Evolutionary conservation across 345 rosid species (phyloP), one percentile per base, ranked within the genome.

Genomic region (Rhodamnia argentea): DNA sequence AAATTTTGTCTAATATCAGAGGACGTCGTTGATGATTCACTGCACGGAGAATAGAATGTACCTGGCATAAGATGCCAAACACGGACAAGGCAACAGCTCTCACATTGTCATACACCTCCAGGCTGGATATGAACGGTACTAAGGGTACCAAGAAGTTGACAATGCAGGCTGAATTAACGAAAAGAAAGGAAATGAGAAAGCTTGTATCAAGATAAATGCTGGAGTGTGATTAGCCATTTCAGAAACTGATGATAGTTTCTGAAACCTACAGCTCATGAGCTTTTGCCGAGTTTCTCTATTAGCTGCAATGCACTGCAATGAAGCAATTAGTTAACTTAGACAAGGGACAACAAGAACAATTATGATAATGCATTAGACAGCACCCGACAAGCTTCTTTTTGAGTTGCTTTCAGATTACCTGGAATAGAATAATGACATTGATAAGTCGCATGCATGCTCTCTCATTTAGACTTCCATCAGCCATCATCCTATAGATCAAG

Each of bases 391-490:
- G 27, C 26, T 53, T 32, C n/a, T 52, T 53, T 27, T 20, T 20
- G 11, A 32, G 26, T 55, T 83, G 60, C 47, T 37, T 37, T 70
- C 47, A 2, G 24, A 52, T 55, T n/a, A 86, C 87, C 85, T 86
- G 85, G 52, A 84, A 87, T 53, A 87, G 27, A 53, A 84, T 84
- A 59, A 84, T 74, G 83, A 84, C 88, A 84, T 87, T 87, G 82
- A 84, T 87, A 62, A 87, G 88, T 56, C 88, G 86, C 88, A 83
- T 87, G 76, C 83, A 84, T 42, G 84, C 88, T 81, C 86, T 87
- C 24, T 83, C 51, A 24, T 81, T 83, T 64, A 84, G 47, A 76
- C 82, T 40, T 54, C 83, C 83, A 64, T 37, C 51, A 13, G 13
- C 82, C 85, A 86, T 62, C 88, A 83, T 86, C 54, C 83, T 52